Evolutionary conservation across 768 basidiomycete species (phyloP).

Genomic region (Tylopilus intermedius): DNA sequence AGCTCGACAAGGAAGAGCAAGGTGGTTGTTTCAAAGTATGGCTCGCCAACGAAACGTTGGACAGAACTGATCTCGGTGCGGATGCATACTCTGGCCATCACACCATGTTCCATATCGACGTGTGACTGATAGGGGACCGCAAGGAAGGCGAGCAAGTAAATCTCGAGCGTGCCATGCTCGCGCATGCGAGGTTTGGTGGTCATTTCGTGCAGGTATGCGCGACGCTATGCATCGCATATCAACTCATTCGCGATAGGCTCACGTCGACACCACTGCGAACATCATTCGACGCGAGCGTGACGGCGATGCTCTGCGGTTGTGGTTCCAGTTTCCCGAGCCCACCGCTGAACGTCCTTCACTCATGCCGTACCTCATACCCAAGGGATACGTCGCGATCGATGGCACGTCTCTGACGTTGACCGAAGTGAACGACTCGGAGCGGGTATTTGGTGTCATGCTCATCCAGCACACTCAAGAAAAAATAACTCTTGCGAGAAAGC

Average conservation of each 20-base stretch:
- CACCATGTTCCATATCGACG: conserved; percentile 3
- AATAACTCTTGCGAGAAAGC: conserved; percentile 74
- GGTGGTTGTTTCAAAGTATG: conserved; percentile 91
- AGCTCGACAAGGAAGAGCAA: conserved; percentile 56
- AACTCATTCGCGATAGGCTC: conserved; percentile 53
- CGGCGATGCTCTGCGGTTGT: conserved; percentile 83
- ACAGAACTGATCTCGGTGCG: conserved; percentile 84
- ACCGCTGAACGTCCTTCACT: conserved; percentile 58
- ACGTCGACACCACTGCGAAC: conserved; percentile 86
- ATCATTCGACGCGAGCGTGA: conserved; percentile 63
- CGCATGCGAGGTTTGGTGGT: conserved; percentile 88
- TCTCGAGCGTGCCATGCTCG: conserved; percentile 91
- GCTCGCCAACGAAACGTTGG: conserved; percentile 92
- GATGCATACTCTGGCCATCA: neutral
- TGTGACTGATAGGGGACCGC: conserved; percentile 56
- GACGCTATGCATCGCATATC: neutral
- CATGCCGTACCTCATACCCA: conserved; percentile 80
- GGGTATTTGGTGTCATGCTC: conserved; percentile 86
- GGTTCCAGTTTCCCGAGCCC: conserved; percentile 68
- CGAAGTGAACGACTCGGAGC: conserved; percentile 54
- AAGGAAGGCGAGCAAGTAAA: conserved; percentile 79
- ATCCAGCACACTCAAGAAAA: conserved; percentile 91
- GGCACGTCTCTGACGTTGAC: conserved; percentile 93
- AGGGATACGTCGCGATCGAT: conserved; percentile 93
- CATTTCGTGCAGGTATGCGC: conserved; percentile 88